Conservation (phyloP, 208 protist genomes). For the Blastocrithidia nonstop region DNA sequence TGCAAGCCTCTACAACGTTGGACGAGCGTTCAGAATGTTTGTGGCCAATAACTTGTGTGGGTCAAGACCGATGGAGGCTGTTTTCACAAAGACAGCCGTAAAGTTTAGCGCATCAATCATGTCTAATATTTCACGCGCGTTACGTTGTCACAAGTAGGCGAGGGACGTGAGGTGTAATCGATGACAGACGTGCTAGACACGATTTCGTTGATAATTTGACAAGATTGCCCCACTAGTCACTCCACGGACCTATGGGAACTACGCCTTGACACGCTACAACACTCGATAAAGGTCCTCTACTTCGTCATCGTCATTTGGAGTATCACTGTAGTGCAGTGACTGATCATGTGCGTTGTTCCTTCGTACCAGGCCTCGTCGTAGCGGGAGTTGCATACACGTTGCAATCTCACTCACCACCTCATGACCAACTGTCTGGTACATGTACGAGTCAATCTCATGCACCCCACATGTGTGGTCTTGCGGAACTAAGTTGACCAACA, state of each 20-base stretch:
- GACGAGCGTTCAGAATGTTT: conserved; percentile 53
- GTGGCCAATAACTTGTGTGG: conserved; percentile 83
- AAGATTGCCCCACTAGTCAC: conserved; percentile 97
- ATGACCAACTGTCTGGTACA: conserved; percentile 98
- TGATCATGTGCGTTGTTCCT: conserved; percentile 52
- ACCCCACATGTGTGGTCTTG: conserved; percentile 4
- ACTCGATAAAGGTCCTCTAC: conserved; percentile 94
- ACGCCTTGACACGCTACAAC: conserved; percentile 71
- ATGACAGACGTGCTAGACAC: conserved; percentile 94
- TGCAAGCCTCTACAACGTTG: conserved; percentile 36
- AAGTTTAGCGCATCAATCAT: conserved; percentile 82
- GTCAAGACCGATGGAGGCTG: conserved; percentile 85
- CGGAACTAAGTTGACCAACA: conserved; percentile 91
- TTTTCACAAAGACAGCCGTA: conserved; percentile 91
- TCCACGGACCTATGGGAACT: conserved; percentile 77
- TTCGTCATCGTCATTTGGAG: conserved; percentile 83
- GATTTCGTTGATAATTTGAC: conserved; percentile 95
- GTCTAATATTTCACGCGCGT: conserved; percentile 86
- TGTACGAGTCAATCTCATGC: conserved; percentile 95
- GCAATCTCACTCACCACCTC: conserved; percentile 82
- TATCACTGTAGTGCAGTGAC: conserved; percentile 68
- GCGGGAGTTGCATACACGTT: conserved; percentile 82
- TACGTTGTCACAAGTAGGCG: conserved; percentile 93
- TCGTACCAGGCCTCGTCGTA: conserved; percentile 72
- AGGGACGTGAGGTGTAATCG: conserved; percentile 88